Percentiles rank a stretch among this genome's conserved stretches.
Conservation (phyloP, 177 flowering plant genomes). For the Vitis hybrid region DNA sequence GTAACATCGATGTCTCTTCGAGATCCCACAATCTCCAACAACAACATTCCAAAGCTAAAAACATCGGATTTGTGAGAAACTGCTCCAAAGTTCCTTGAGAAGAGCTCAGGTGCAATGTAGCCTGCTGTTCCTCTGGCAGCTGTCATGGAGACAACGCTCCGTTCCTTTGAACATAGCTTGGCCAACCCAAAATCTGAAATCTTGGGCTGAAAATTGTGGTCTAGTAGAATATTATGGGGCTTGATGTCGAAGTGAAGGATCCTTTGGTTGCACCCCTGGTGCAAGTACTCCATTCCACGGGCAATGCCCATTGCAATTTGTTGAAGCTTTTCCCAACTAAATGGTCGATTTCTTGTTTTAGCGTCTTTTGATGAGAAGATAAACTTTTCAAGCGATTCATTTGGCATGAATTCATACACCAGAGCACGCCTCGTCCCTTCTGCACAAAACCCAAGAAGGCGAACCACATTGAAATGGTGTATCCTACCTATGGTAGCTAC, state of each 20-base stretch:
- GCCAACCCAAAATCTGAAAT: conserved; percentile 5
- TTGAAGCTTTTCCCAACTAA: conserved; percentile 3
- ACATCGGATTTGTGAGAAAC: conserved; percentile 7
- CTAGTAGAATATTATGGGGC: conserved; percentile 6
- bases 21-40: conserved; percentile 1
- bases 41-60: conserved; percentile 5
- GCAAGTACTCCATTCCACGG: conserved; percentile 3
- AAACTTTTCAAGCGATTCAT: conserved; percentile 6
- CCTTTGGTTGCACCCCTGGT: conserved; percentile 4
- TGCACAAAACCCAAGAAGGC: not conserved
- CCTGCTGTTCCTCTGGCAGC: conserved; percentile 1
- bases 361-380: not conserved
- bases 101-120: conserved; percentile 5
- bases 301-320: conserved; percentile 1
- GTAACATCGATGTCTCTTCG: not conserved
- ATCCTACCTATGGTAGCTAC: not conserved
- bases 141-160: conserved; percentile 8
- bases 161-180: conserved; percentile 1
- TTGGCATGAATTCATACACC: conserved; percentile 1
- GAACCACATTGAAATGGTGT: conserved; percentile 3
- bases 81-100: conserved; percentile 5
- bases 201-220: conserved; percentile 3
- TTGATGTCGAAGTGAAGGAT: conserved; percentile 10
- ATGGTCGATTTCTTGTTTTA: not conserved
- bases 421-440: not conserved